Evolutionary conservation across 371 early-diverging fungal genomes (phyloP).

Genomic region (Mortierella sp.): DNA sequence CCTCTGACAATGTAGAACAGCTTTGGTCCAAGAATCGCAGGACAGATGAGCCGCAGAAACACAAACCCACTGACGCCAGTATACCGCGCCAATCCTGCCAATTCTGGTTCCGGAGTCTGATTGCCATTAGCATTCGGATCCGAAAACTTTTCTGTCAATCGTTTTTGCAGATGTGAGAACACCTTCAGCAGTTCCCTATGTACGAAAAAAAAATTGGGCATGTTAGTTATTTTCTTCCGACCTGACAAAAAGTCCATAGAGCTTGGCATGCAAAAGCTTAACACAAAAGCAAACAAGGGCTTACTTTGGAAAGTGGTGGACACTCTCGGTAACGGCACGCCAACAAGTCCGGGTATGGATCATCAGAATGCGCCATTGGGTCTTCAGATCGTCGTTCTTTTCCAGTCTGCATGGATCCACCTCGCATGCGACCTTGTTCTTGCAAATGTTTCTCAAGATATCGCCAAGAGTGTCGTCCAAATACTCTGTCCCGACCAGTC

Average conservation of each 20-base stretch:
- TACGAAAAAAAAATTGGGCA: no score
- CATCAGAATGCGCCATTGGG: conserved; percentile 63
- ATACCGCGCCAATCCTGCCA: conserved; percentile 37
- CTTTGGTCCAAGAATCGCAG: conserved; percentile 88
- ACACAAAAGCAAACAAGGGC: not conserved
- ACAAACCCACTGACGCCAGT: conserved; percentile 78
- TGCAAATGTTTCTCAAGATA: conserved; percentile 70
- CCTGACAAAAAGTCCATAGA: no score
- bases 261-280: no score
- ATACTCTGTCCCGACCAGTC: conserved; percentile 78
- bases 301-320: conserved; percentile 58
- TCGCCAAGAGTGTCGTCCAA: conserved; percentile 78
- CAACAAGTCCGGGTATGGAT: conserved; percentile 61
- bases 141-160: conserved; percentile 52
- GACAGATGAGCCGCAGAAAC: conserved; percentile 87
- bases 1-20: conserved; percentile 79
- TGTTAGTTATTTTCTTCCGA: not conserved
- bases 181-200: conserved; percentile 47
- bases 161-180: conserved; percentile 66
- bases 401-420: conserved; percentile 67
- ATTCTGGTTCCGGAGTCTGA: conserved; percentile 17
- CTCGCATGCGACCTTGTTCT: conserved; percentile 71
- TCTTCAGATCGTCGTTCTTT: conserved; percentile 51
- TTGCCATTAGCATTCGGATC: not conserved
- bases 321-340: conserved; percentile 60